Conservation (phyloP, 345 rosid genomes). For the Nephelium lappaceum region DNA sequence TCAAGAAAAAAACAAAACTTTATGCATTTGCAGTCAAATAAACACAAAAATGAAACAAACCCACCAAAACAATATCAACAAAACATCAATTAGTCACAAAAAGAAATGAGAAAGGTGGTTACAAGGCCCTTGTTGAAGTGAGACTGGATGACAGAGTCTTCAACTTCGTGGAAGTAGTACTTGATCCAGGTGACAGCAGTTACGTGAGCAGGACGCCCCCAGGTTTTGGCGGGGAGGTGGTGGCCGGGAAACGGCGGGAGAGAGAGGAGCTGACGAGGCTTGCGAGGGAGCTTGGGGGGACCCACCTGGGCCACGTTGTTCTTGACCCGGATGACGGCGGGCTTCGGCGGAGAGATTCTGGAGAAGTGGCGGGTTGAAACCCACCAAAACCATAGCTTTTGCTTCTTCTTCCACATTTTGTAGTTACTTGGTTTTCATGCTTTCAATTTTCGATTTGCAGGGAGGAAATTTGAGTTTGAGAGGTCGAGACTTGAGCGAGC, state of each 20-base stretch:
- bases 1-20: neutral
- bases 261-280: conserved; percentile 86
- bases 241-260: conserved; percentile 78
- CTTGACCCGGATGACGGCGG: conserved; percentile 58
- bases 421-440: neutral
- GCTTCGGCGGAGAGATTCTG: conserved; percentile 54
- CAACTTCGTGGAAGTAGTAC: conserved; percentile 70
- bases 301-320: conserved; percentile 66
- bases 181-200: conserved; percentile 89
- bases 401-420: neutral
- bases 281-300: conserved; percentile 55
- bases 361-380: conserved; percentile 44
- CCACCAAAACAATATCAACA: conserved; percentile 11
- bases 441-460: neutral
- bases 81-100: neutral
- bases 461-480: too few species aligned
- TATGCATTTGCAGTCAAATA: neutral
- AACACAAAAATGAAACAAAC: neutral
- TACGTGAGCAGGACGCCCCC: conserved; percentile 36
- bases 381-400: neutral
- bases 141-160: conserved; percentile 58
- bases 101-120: conserved; percentile 27
- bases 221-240: conserved; percentile 56
- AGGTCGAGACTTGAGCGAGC: too few species aligned
- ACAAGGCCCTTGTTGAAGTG: conserved; percentile 93